Conservation (phyloP, 2,329 filamentous ascomycete genomes). For the Byssoonygena ceratinophila region DNA sequence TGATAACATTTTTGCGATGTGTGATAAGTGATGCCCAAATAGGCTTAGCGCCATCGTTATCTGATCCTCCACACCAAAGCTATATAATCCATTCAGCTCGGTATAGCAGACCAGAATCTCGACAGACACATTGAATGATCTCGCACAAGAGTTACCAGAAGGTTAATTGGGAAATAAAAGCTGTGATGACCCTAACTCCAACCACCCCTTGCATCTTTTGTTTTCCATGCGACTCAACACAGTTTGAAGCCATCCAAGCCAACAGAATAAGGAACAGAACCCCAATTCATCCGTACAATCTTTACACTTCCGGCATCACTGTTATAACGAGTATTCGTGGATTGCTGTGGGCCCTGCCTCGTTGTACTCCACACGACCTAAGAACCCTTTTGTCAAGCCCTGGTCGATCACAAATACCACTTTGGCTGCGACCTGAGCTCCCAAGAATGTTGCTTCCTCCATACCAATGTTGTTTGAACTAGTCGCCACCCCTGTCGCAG, state of each 20-base stretch:
- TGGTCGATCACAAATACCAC: constrained; percentile 60
- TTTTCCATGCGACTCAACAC: background rate
- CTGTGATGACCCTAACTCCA: constrained; percentile 1
- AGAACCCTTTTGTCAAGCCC: constrained; percentile 56
- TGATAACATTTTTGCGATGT: constrained; percentile 10
- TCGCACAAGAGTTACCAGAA: background rate
- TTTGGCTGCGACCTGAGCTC: constrained; percentile 74
- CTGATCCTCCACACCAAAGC: no score
- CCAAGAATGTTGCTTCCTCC: constrained; percentile 78
- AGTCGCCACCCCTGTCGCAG: constrained; percentile 29
- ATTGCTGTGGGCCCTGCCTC: constrained; percentile 55
- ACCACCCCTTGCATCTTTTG: constrained; percentile 3
- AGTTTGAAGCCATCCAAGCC: background rate
- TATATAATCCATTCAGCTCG: no score
- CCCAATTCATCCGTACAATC: background rate
- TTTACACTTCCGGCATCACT: no score
- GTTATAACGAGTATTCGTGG: constrained; percentile 43
- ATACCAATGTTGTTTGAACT: constrained; percentile 40
- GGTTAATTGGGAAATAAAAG: background rate
- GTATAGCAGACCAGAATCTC: no score
- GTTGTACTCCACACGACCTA: constrained; percentile 59
- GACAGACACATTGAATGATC: no score
- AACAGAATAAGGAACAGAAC: background rate
- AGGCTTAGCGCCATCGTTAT: constrained; percentile 9
- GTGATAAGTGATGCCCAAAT: constrained; percentile 11